Base-by-base conservation (phyloP, 257 asterid species). In the Petrea volubilis region DNA sequence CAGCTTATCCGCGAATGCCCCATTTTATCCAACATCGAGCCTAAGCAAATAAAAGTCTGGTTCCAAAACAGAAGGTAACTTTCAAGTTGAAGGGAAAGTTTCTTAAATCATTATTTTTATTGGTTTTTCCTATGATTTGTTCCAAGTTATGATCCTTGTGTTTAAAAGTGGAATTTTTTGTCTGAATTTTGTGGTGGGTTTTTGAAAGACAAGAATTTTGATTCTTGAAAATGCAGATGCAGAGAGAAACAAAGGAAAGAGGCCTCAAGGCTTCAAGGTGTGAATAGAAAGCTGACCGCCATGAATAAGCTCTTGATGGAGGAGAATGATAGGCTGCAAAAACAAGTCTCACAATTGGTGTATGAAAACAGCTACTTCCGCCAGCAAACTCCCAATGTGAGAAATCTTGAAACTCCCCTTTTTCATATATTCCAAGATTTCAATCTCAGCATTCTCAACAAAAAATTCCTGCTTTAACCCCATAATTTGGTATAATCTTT, bases 21-120 rank as follows among this genome's bases (percentile, higher is more conserved):
- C n/a, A 91, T 91, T 73, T 83, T 91, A 51, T 88, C 88, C 62
- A 72, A 91, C 79, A 89, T 91, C 65, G 97, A 91, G 79, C 90
- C 96, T 29, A 91, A 85, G 77, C 97, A 91, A 78, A 91, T 91
- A 88, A 91, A 91, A 85, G 97, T 91, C 64, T 91, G 97, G 97
- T 91, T 91, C 61, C 97, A 91, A 79, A 91, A 91, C 75, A 85
- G 97, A 73, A 85, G 97, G 97, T 91, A 78, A 1, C 47, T 57
- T 28, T 15, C 3, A 7, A 38, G 28, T 9, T 27, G 34, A 5
- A 61, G 43, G 33, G 18, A 13, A 28, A 56, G 23, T 3, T 14
- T 18, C 38, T 28, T 44, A 17, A 15, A 44, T 44, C 43, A 5
- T 38, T 38, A 12, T 5, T 38, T 38, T 7, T 5, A 12, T 38